phyloP scores from a whole-genome alignment of 2,329 filamentous ascomycete genomes.

The Diatrype stigma region DNA sequence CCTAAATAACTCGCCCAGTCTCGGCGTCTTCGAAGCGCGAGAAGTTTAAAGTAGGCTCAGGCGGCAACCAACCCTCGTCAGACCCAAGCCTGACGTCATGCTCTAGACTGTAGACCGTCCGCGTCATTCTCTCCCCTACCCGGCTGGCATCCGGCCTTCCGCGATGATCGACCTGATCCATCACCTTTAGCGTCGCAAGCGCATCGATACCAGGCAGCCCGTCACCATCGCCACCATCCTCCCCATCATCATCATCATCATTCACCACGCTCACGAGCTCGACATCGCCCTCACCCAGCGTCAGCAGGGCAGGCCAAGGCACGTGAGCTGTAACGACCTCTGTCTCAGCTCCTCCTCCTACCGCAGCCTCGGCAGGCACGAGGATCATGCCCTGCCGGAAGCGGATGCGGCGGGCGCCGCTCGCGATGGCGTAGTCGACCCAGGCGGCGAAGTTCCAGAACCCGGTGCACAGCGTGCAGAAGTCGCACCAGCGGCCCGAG shows the following conservation, averaged over 20 bases:
- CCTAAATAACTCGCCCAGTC: not conserved
- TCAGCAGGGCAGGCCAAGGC: slow-evolving; percentile 1
- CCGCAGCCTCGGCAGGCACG: slow-evolving; percentile 1
- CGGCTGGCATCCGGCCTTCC: not conserved
- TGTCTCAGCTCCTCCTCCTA: not conserved
- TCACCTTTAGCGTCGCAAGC: not conserved
- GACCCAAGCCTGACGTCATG: not conserved
- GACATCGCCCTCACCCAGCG: not conserved
- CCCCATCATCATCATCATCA: rapidly evolving
- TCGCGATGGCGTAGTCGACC: slow-evolving; percentile 26
- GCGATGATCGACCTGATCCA: not conserved
- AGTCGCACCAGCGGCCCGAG: slow-evolving; percentile 1
- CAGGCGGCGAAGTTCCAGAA: slow-evolving; percentile 4
- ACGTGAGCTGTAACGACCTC: not conserved
- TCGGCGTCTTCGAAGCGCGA: not conserved
- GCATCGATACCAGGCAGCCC: not conserved
- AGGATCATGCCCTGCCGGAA: slow-evolving; percentile 34
- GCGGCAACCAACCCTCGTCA: not conserved
- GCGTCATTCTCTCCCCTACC: not conserved
- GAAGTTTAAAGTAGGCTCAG: not conserved
- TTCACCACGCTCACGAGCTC: not conserved
- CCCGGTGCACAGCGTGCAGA: slow-evolving; percentile 2
- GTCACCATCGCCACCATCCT: no score
- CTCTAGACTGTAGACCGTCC: not conserved
- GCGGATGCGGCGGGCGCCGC: slow-evolving; percentile 32